Evolutionary conservation across 2,329 filamentous ascomycete species (phyloP).

Genomic region (Plectosphaerella sp.): DNA sequence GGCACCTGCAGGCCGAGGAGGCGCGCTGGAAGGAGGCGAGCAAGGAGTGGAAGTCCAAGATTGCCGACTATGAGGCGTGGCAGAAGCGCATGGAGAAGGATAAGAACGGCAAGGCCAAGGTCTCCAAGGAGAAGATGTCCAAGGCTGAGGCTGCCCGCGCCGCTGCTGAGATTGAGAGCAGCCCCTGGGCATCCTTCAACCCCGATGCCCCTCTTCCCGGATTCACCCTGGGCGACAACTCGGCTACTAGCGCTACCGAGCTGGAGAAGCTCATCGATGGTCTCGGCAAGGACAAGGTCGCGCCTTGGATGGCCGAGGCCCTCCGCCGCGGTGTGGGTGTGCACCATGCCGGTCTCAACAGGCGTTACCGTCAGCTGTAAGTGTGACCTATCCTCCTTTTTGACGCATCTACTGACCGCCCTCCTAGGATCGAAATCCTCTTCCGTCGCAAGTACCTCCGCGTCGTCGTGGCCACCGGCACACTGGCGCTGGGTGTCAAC

Average conservation of each 20-base stretch:
- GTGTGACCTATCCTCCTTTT: slow-evolving; percentile 11
- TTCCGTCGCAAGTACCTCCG: slow-evolving; percentile 69
- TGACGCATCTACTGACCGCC: background rate
- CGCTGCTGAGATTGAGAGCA: slow-evolving; percentile 48
- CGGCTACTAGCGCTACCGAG: slow-evolving; percentile 53
- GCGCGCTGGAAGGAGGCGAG: slow-evolving; percentile 32
- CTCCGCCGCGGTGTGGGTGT: slow-evolving; percentile 67
- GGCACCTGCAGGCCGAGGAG: slow-evolving; percentile 51
- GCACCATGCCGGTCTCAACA: slow-evolving; percentile 77
- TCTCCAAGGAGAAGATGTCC: slow-evolving; percentile 25
- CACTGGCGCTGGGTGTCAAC: slow-evolving; percentile 73
- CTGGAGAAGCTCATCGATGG: slow-evolving; percentile 49
- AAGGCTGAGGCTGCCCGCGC: slow-evolving; percentile 56
- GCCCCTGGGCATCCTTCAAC: slow-evolving; percentile 61
- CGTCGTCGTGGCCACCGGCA: slow-evolving; percentile 71
- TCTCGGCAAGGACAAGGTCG: slow-evolving; percentile 45
- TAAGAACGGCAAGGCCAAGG: slow-evolving; percentile 31
- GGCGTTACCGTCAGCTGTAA: slow-evolving; percentile 65
- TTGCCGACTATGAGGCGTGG: slow-evolving; percentile 55
- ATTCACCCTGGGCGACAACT: slow-evolving; percentile 63
- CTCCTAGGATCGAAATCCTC: slow-evolving; percentile 59
- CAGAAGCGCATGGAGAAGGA: slow-evolving; percentile 33
- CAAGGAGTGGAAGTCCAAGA: slow-evolving; percentile 54
- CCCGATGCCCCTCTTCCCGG: slow-evolving; percentile 57
- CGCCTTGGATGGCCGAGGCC: slow-evolving; percentile 51